phyloP scores from a whole-genome alignment of 345 rosid species.

The Melaleuca quinquenervia region DNA sequence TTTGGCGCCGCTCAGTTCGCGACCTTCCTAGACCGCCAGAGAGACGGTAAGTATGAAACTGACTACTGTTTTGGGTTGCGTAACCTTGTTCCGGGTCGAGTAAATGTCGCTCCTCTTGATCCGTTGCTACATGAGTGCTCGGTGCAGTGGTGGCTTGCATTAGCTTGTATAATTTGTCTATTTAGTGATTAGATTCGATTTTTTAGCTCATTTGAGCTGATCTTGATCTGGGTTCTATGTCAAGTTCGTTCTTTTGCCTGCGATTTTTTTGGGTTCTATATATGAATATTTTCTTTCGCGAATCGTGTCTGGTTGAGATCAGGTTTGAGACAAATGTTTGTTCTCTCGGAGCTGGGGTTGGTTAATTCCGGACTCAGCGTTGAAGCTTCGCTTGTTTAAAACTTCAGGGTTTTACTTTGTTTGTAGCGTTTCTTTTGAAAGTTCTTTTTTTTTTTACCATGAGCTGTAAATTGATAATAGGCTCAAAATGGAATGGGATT shows the following conservation, averaged over 20 bases:
- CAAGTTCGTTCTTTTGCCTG: not conserved
- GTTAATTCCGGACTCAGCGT: not conserved
- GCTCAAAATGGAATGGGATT: not conserved
- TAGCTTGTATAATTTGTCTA: not conserved
- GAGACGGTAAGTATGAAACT: not conserved
- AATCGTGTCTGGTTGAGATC: not conserved
- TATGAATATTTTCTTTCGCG: not conserved
- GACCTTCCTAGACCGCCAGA: not conserved
- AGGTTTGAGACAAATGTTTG: not conserved
- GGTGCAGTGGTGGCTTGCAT: not conserved
- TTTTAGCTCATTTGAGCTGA: not conserved
- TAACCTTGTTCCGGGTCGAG: not conserved
- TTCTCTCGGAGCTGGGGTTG: not conserved
- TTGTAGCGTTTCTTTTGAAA: not conserved
- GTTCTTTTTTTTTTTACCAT: not conserved
- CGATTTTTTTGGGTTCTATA: not conserved
- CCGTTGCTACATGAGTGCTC: not conserved
- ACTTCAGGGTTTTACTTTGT: not conserved
- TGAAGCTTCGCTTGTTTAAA: not conserved
- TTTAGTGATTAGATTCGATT: not conserved
- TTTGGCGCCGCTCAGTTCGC: not conserved
- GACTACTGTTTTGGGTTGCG: not conserved
- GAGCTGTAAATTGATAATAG: not conserved
- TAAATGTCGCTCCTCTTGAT: not conserved
- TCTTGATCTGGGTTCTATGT: not conserved